Conservation (phyloP, 305 asterid species). For the Caryopteris hybrid region DNA sequence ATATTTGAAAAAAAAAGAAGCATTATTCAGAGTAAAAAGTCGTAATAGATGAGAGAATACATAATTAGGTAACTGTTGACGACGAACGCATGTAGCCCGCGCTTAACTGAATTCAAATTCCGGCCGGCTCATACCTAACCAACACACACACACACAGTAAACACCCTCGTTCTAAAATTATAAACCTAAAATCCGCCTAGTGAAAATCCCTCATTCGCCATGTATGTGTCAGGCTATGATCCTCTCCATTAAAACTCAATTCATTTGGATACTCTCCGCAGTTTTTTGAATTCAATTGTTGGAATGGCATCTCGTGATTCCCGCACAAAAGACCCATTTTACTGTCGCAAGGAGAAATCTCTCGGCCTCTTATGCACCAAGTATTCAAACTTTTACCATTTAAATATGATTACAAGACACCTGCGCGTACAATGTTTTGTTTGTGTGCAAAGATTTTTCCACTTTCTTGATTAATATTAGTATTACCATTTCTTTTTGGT, state of each 20-base stretch:
- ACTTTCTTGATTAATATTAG: neutral
- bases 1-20: too few relatives aligned
- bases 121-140: too few relatives aligned
- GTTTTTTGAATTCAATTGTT: neutral
- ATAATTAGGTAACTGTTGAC: neutral
- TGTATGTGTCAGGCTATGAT: neutral
- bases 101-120: slow-evolving; percentile 33
- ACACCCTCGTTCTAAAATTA: slow-evolving; percentile 3
- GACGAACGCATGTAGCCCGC: slow-evolving; percentile 14
- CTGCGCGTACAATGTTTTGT: neutral
- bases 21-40: too few relatives aligned
- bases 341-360: slow-evolving; percentile 68
- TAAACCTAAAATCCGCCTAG: slow-evolving; percentile 4
- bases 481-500: neutral
- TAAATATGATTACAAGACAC: neutral
- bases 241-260: neutral
- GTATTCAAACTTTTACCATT: slow-evolving; percentile 24
- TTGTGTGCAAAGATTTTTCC: neutral
- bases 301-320: slow-evolving; percentile 46
- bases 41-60: too few relatives aligned
- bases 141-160: neutral
- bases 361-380: slow-evolving; percentile 65
- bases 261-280: neutral
- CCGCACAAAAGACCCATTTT: slow-evolving; percentile 33
- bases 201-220: slow-evolving; percentile 16